Base-by-base conservation (phyloP, 805 yeast genomes). In the Spathaspora gorwiae region DNA sequence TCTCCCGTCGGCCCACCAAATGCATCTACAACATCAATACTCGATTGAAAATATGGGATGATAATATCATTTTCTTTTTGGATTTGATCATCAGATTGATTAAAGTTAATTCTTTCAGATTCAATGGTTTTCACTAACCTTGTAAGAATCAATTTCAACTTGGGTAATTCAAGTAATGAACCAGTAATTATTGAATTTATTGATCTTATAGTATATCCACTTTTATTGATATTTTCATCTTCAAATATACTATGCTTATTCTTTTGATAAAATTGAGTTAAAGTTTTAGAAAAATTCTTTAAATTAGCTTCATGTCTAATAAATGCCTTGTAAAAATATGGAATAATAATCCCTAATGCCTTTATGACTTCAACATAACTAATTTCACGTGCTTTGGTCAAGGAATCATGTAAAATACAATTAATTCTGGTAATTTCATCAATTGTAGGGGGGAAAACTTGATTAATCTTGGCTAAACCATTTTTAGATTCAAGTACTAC, bases 241-340 rank as follows among this genome's bases (percentile, higher is more conserved):
- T 53, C 61, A 44, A 72, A 61, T 6, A 68, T 54, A 30, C 52
- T 56, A n/a, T 51, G 45, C 2, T 54, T 54, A 45, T 68, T 63
- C 43, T 61, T 64, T n/a, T 47, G 42, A 46, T 55, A 47, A 49
- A 70, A 70, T 46, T 58, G 74, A 24, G 75, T 73, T 52, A 80
- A 71, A 43, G 75, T 75, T 8, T 80, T 68, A 13, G 75, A 66
- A 53, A 88, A 88, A n/a, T 35, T 35, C 51, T 81, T 82, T 9
- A 94, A 78, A 14, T 96, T 96, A 7, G 97, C 96, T 63, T 90
- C 96, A 63, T 92, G 97, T 46, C 97, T 74, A 73, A 90, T 87
- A 54, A 87, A 87, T 0, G 97, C 96, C 58, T 90, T 87, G 67
- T 87, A 92, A 61, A 90, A 92, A 61, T 88, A 89, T 0, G 97